Base-by-base conservation (phyloP, 306 rosid species). In the Quercus suber region DNA sequence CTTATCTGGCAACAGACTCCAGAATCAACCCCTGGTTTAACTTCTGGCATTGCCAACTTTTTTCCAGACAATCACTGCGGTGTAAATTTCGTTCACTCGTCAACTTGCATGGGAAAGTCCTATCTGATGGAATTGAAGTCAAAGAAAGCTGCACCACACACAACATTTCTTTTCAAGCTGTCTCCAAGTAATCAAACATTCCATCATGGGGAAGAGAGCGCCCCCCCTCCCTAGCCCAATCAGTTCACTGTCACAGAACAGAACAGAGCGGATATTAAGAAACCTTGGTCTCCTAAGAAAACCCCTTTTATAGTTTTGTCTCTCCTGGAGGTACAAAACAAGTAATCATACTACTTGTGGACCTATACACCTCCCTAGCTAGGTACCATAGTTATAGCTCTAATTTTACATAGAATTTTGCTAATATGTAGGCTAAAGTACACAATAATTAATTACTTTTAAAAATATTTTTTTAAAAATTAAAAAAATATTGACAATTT, bases 151-250 rank as follows among this genome's bases (percentile, higher is more conserved):
- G 11, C 69, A 56, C 37, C 52, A 31, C 25, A 67, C 61, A 67
- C 61, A 69, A 55, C 69, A 37, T 30, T 30, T 63, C 15, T 53
- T 51, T 61, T 43, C 17, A 49, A 49, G 18, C 59, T 33, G 79
- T 77, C 76, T 49, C 57, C 75, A 18, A 21, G 51, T 55, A n/a
- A 6, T 73, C 19, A 15, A 78, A 73, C 76, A 67, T 65, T 76
- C 25, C 21, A 21, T 27, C 63, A 59, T 59, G 55, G 35, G n/a
- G 28, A 15, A 4, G 19, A 12, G 25, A 65, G 58, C 33, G 15
- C 6, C 0, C 1, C 5, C 2, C 8, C 2, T 58, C 53, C 14
- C 68, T 14, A 13, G 18, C 37, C 60, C 63, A 30, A 10, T 69
- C 72, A 75, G 43, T 28, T 80, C 43, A 28, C 51, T 43, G 25